These are phyloP conservation scores for Phoma sp. DNA, from an alignment of 2,329 filamentous ascomycete species.

Conservation along the genomic window DNA sequence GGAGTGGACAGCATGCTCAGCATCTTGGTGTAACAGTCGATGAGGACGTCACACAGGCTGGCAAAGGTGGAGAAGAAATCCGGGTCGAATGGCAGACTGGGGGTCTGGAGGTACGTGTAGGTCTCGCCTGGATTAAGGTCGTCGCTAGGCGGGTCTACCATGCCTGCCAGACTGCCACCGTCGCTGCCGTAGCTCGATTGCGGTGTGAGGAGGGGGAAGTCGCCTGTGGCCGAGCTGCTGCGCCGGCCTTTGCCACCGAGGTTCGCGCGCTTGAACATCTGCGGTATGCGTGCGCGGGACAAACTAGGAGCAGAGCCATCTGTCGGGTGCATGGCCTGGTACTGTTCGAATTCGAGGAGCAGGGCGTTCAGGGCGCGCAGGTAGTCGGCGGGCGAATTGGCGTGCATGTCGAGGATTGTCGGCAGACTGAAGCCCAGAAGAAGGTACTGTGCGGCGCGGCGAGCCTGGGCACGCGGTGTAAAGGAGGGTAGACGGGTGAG, in stretches of 20 bases:
- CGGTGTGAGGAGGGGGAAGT: constrained; percentile 30
- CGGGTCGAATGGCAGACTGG: constrained; percentile 89
- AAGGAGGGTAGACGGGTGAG: constrained; percentile 84
- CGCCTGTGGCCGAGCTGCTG: constrained; percentile 65
- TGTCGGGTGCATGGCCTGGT: constrained; percentile 83
- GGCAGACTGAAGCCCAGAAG: constrained; percentile 91
- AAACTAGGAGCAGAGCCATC: constrained; percentile 73
- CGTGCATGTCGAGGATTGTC: constrained; percentile 85
- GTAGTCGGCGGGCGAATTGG: constrained; percentile 80
- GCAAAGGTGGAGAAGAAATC: constrained; percentile 98
- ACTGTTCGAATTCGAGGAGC: constrained; percentile 89
- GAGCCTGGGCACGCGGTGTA: constrained; percentile 79
- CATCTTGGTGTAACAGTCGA: constrained; percentile 86
- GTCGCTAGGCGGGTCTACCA: constrained; percentile 39
- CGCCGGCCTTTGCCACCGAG: constrained; percentile 53
- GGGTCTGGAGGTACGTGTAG: constrained; percentile 88
- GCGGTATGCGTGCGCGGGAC: constrained; percentile 72
- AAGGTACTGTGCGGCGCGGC: constrained; percentile 91
- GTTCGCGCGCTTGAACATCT: constrained; percentile 57
- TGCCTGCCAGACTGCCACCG: constrained; percentile 13
- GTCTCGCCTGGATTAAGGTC: constrained; percentile 70
- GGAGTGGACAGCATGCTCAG: constrained; percentile 77
- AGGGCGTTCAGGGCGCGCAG: constrained; percentile 85
- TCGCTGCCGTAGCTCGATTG: constrained; percentile 34
- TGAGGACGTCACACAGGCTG: constrained; percentile 91